These are phyloP conservation scores for Microdochium trichocladiopsis DNA, from an alignment of 2,329 filamentous ascomycete genomes.

Conservation along the genomic window DNA sequence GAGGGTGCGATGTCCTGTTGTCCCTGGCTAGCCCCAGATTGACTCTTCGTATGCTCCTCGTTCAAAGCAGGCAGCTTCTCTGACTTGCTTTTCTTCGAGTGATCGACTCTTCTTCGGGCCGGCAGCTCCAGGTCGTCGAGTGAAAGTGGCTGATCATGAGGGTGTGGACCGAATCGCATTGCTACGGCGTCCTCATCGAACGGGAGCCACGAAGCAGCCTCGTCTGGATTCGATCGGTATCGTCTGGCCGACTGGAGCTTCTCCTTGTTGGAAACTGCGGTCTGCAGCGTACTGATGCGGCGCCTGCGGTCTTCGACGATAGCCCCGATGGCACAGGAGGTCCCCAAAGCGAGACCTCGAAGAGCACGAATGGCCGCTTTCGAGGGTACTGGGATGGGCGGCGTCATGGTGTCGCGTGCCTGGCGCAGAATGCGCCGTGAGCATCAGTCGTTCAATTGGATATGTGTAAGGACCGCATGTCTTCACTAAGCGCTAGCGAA, in stretches of 20 bases:
- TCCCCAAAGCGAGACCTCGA: constrained; percentile 47
- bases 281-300: constrained; percentile 41
- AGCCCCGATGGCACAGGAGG: constrained; percentile 47
- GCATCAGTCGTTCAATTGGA: neutral
- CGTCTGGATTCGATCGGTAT: constrained; percentile 8
- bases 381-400: constrained; percentile 42
- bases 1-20: neutral
- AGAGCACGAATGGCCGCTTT: constrained; percentile 48
- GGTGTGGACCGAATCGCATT: neutral
- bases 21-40: no score
- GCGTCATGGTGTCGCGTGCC: constrained; percentile 28
- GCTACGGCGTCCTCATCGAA: constrained; percentile 8
- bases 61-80: neutral
- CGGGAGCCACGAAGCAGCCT: neutral
- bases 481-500: neutral
- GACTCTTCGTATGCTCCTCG: neutral
- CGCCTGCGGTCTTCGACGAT: constrained; percentile 50
- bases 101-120: neutral
- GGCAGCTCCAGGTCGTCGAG: neutral
- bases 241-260: constrained; percentile 35
- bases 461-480: neutral
- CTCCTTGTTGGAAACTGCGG: constrained; percentile 44
- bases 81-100: neutral
- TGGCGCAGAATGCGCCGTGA: neutral
- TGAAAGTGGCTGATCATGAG: neutral